phyloP scores from a whole-genome alignment of 257 asterid species.

The Sherardia arvensis region DNA sequence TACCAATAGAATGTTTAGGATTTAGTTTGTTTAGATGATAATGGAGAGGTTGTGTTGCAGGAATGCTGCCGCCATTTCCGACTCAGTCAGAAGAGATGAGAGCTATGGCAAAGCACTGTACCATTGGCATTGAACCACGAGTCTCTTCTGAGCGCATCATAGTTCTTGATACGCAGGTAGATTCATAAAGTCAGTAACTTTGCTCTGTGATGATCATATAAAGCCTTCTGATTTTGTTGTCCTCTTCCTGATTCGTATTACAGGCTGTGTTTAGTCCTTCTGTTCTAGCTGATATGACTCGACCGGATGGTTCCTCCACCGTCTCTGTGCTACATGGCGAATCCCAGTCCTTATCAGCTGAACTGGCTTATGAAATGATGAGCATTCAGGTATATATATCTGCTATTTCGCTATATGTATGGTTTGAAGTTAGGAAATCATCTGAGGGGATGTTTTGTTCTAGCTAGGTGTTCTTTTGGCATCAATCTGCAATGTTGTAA shows the following conservation, averaged over 20 bases:
- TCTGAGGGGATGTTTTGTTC: slow-evolving; percentile 27
- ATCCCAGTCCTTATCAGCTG: slow-evolving; percentile 71
- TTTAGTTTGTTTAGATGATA: neutral
- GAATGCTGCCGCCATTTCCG: slow-evolving; percentile 87
- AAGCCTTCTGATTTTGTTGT: neutral
- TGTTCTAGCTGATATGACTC: slow-evolving; percentile 79
- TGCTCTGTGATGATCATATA: neutral
- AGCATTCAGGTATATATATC: slow-evolving; percentile 62
- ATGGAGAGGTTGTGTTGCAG: slow-evolving; percentile 21
- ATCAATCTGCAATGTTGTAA: slow-evolving; percentile 66
- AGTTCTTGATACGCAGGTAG: slow-evolving; percentile 89
- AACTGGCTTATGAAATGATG: slow-evolving; percentile 89
- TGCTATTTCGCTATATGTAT: neutral
- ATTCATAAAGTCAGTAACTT: neutral
- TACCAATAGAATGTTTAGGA: neutral
- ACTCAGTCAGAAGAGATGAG: slow-evolving; percentile 74
- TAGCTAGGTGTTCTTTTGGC: slow-evolving; percentile 94
- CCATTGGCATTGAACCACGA: slow-evolving; percentile 86
- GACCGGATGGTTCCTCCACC: slow-evolving; percentile 89
- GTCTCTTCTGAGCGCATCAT: slow-evolving; percentile 80
- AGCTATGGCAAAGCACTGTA: slow-evolving; percentile 76
- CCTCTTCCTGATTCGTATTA: slow-evolving; percentile 7
- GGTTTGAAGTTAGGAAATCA: neutral
- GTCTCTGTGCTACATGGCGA: slow-evolving; percentile 67
- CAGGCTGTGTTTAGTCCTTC: slow-evolving; percentile 96